Base-by-base conservation (phyloP, 2,329 filamentous ascomycete species). In the Neobulgaria alba region DNA sequence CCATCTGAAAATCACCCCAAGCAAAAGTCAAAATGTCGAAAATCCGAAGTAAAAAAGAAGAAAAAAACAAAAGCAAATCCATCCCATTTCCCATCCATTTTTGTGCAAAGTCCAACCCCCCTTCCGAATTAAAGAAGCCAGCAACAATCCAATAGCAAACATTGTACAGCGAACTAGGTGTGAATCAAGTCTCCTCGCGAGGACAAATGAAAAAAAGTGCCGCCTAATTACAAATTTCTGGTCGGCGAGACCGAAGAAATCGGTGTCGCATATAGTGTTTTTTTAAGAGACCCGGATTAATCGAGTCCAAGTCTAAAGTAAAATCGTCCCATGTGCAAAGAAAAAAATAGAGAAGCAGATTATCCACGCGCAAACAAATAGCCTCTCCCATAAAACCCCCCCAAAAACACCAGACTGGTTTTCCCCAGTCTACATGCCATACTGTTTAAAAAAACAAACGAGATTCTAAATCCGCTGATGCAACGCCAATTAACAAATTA, bases 151-250 rank as follows among this genome's bases (percentile, higher is more conserved):
- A 51, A 48, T 36, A 32, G 34, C 48, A 49, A 53, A 43, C 42
- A 54, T 54, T 50, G 47, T 57, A 57, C 55, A 61, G 61, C 61
- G 65, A 62, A 56, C 23, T 12, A 49, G 50, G 51, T 48, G 46
- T 51, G 45, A 48, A 46, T 43, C 16, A 41, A 45, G 21, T 39
- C 19, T 40, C 18, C 8, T 20, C 15, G 17, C 16, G 23, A 44
- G 55, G 44, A 49, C 51, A 54, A 53, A 53, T 41, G 42, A 49
- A 50, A 51, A 49, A 55, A 46, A 56, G 54, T 49, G 50, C 54
- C 48, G 52, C 55, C 55, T 58, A 59, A 60, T 54, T 61, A 59
- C 59, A 61, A 59, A 53, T 54, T 55, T 54, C 47, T 54, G 52
- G 48, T 46, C 55, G 51, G 55, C 56, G 41, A 55, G 39, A 40